These are phyloP conservation scores for Ciborinia camelliae DNA, from an alignment of 2,329 filamentous ascomycete genomes.

Conservation along the genomic window DNA sequence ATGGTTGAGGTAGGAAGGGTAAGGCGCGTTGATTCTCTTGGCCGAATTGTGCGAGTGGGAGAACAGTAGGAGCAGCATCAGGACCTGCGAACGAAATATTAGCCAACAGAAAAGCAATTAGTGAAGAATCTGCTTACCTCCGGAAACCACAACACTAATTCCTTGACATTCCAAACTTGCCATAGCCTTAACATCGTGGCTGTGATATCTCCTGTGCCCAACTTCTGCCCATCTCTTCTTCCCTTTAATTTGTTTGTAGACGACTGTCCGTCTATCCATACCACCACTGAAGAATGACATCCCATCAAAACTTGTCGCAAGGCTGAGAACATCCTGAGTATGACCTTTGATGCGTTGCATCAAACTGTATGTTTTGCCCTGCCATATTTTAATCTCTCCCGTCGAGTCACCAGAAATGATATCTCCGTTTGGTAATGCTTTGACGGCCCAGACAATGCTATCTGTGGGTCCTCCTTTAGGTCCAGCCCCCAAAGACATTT, in stretches of 20 bases:
- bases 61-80: conserved; percentile 77
- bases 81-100: conserved; percentile 58
- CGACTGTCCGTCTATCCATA: conserved; percentile 82
- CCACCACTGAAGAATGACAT: conserved; percentile 82
- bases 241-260: conserved; percentile 68
- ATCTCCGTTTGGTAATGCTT: conserved; percentile 79
- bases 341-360: conserved; percentile 83
- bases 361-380: conserved; percentile 86
- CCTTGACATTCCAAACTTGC: conserved; percentile 80
- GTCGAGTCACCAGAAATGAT: conserved; percentile 95
- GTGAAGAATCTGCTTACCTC: conserved; percentile 57
- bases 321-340: conserved; percentile 82
- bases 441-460: conserved; percentile 90
- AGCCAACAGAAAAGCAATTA: conserved; percentile 18
- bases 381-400: conserved; percentile 90
- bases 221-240: conserved; percentile 76
- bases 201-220: conserved; percentile 82
- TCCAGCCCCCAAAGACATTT: conserved; percentile 82
- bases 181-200: conserved; percentile 93
- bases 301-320: conserved; percentile 79
- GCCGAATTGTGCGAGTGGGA: conserved; percentile 74
- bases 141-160: conserved; percentile 85
- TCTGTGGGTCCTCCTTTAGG: conserved; percentile 74
- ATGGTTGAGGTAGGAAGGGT: conserved; percentile 76
- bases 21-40: conserved; percentile 79